Base-by-base conservation (phyloP, 768 basidiomycete species). In the Suillus subalutaceus region DNA sequence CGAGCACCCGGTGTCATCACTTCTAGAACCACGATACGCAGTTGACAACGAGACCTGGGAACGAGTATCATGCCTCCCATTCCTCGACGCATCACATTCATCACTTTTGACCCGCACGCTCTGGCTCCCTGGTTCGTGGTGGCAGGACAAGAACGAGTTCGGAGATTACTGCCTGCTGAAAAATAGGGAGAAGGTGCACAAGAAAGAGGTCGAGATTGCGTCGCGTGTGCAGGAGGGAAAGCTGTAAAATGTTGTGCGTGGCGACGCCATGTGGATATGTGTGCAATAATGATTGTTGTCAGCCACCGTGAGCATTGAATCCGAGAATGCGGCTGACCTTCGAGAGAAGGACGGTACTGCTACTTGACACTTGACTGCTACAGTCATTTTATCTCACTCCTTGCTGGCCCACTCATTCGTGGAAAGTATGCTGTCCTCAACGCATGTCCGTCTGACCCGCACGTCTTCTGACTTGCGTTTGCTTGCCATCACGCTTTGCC, bases 151-250 rank as follows among this genome's bases (percentile, higher is more conserved):
- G 69, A 94, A 97, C 73, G 84, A 84, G 65, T 97, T 85, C 76
- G 97, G 97, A 2, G 94, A 98, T 72, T 97, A 94, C 75, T 97
- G 96, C 75, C 74, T 99, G 68, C 81, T 99, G 67, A 88, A 84
- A 76, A 90, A 94, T 69, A 85, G 76, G 70, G 79, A 74, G 67
- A 72, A 61, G 20, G 66, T 79, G 44, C 50, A 61, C 59, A 63
- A 16, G 43, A 78, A 79, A 68, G 78, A 77, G 62, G 67, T 56
- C 6, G 66, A 67, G 23, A 68, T 71, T 52, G 38, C 66, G 32
- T 32, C 67, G 35, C 68, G 44, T 55, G 63, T 65, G 44, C 23
- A 66, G 20, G 63, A 35, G 20, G 61, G 60, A 16, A 61, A 68
- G 52, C 68, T 38, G 52, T 62, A 37, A 52, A 13, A 38, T 48